Percentiles rank a stretch among this genome's conserved stretches.
Conservation (phyloP, 345 rosid species). For the Sisymbrium irio region DNA sequence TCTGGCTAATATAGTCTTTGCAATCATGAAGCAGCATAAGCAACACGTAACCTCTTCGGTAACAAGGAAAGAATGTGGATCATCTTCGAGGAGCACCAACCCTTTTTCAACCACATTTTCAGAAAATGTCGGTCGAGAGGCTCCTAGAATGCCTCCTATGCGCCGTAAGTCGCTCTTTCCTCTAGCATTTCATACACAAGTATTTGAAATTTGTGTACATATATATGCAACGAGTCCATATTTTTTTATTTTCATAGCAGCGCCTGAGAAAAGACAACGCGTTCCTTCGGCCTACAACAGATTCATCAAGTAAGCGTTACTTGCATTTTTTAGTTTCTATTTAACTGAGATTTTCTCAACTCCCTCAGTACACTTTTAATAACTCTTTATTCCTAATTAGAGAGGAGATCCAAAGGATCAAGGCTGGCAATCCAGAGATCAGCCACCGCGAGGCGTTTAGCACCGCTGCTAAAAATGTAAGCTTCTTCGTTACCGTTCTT, state of each 20-base stretch:
- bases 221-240: background rate
- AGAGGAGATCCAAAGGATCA: slow-evolving; percentile 97
- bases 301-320: slow-evolving; percentile 77
- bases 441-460: slow-evolving; percentile 98
- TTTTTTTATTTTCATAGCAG: slow-evolving; percentile 39
- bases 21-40: slow-evolving; percentile 47
- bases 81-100: slow-evolving; percentile 55
- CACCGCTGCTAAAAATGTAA: slow-evolving; percentile 97
- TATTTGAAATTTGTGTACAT: background rate
- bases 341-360: background rate
- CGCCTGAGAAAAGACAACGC: slow-evolving; percentile 97
- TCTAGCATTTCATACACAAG: background rate
- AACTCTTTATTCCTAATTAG: slow-evolving; percentile 35
- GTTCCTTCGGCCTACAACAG: slow-evolving; percentile 98
- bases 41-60: slow-evolving; percentile 44
- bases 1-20: slow-evolving; percentile 9
- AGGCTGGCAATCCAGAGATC: slow-evolving; percentile 90
- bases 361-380: background rate
- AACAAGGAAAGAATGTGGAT: slow-evolving; percentile 51
- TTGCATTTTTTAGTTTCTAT: background rate
- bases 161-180: slow-evolving; percentile 57
- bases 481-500: no score
- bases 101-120: slow-evolving; percentile 26
- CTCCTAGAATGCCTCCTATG: slow-evolving; percentile 72
- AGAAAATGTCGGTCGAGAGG: slow-evolving; percentile 50